Evolutionary conservation across 352 stramenopile species (phyloP), one percentile per base, ranked within the genome.

Genomic region (Globisporangium emineosum): DNA sequence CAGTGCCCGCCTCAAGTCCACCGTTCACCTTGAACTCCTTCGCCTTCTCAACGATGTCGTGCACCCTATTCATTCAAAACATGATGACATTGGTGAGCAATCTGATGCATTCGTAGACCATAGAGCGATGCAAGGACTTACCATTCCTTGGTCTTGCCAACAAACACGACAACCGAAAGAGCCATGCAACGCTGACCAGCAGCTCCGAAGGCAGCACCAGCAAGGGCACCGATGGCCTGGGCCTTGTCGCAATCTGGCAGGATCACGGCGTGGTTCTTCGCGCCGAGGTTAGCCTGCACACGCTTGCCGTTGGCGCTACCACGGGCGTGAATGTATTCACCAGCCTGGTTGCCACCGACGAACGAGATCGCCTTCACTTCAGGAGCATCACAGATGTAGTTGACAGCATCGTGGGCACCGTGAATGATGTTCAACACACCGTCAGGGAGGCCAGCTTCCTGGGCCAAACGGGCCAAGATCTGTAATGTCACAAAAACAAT

Each of bases 231-330:
- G 57, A 98, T 65, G 10, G 90, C 83, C 49, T 91, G 82, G 42
- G 97, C 83, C 73, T 97, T 97, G 71, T 98, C 80, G 37, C 87
- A 91, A 82, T 99, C 97, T 25, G 94, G 89, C 69, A 99, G 77
- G 53, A 99, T 88, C 19, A 98, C 90, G n/a, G 89, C 95, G 81
- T 99, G 97, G 79, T 99, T 99, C 85, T 99, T 99, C 60, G 97
- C 97, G 30, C 96, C 97, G 6, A 99, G 73, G 85, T 99, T 99
- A 54, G 95, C 86, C 73, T 98, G 93, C 49, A 98, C 94, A 50
- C 94, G 89, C 80, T 99, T 99, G 67, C 92, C 94, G 72, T 96
- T 94, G 27, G 68, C 77, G 49, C 77, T 91, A 25, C 88, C 85
- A 54, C 90, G 79, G 9, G 90, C 82, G 77, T 97, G 88, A 69